Conservation (phyloP, 371 early-diverging fungal genomes). For the Mucor indicus region DNA sequence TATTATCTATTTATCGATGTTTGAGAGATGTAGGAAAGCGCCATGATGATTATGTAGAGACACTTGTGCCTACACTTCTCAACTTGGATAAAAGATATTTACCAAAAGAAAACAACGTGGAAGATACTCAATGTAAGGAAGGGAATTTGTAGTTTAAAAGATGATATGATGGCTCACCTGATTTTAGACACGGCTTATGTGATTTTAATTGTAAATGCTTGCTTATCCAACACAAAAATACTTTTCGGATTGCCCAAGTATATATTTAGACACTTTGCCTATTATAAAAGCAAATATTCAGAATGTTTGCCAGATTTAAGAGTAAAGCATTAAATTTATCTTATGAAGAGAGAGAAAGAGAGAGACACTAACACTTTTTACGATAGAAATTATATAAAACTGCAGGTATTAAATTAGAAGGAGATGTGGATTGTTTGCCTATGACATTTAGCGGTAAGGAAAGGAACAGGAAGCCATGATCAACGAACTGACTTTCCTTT, state of each 20-base stretch:
- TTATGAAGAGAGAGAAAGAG: neutral
- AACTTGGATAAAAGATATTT: slow-evolving; percentile 64
- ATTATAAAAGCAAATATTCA: slow-evolving; percentile 68
- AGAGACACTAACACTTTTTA: neutral
- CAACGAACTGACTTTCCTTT: neutral
- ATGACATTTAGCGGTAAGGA: slow-evolving; percentile 23
- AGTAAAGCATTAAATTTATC: slow-evolving; percentile 22
- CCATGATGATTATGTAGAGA: slow-evolving; percentile 57
- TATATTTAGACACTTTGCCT: slow-evolving; percentile 69
- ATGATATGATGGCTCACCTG: too few species aligned
- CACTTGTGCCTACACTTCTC: slow-evolving; percentile 54
- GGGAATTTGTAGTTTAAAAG: too few species aligned
- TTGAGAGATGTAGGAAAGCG: slow-evolving; percentile 58
- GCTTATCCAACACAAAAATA: slow-evolving; percentile 43
- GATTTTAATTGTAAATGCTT: slow-evolving; percentile 72
- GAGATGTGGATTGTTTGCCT: slow-evolving; percentile 26
- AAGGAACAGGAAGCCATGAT: neutral
- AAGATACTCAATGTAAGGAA: slow-evolving; percentile 57
- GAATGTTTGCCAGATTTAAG: slow-evolving; percentile 60
- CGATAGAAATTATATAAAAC: slow-evolving; percentile 25
- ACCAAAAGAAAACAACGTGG: slow-evolving; percentile 65
- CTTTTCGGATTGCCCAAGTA: slow-evolving; percentile 61
- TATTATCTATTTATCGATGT: slow-evolving; percentile 63
- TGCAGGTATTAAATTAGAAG: slow-evolving; percentile 24
- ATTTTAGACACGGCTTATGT: slow-evolving; percentile 63